A percentile compares a stretch with the other conserved stretches of the same genome.
Conservation (phyloP, 306 rosid species). For the Vigna mungo region DNA sequence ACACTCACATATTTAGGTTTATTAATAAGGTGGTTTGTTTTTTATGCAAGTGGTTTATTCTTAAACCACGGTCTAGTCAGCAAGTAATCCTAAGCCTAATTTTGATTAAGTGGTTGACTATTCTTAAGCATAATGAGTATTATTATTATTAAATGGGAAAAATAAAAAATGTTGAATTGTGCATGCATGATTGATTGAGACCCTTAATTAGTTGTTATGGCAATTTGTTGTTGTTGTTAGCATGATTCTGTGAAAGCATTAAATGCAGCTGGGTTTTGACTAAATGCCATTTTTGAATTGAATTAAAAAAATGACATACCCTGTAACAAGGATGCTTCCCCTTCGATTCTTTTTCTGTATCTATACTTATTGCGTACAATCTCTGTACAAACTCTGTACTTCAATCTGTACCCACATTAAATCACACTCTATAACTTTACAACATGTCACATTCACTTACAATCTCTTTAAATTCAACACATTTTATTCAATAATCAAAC, state of each 20-base stretch:
- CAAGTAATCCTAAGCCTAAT: conserved; percentile 15
- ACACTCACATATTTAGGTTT: too few relatives aligned
- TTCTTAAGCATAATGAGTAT: background rate
- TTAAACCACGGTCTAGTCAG: conserved; percentile 29
- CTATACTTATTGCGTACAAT: conserved; percentile 43
- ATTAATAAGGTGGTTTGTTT: conserved; percentile 15
- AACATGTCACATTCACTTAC: background rate
- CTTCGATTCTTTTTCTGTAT: background rate
- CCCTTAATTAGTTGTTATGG: conserved; percentile 15
- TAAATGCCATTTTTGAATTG: background rate
- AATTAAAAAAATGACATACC: background rate
- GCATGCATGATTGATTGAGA: conserved; percentile 27
- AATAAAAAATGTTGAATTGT: background rate
- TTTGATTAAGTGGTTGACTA: background rate
- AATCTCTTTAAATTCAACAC: background rate
- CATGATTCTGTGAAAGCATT: conserved; percentile 37
- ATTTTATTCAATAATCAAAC: conserved; percentile 8
- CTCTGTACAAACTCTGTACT: conserved; percentile 56
- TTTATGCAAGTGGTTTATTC: conserved; percentile 40
- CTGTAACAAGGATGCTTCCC: conserved; percentile 41
- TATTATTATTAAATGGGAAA: background rate
- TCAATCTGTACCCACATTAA: conserved; percentile 50
- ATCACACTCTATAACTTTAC: conserved; percentile 3
- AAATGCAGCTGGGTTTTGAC: conserved; percentile 48
- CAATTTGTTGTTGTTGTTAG: background rate